Evolutionary conservation across 2,329 filamentous ascomycete genomes (phyloP).

Genomic region (Madurella mycetomatis): DNA sequence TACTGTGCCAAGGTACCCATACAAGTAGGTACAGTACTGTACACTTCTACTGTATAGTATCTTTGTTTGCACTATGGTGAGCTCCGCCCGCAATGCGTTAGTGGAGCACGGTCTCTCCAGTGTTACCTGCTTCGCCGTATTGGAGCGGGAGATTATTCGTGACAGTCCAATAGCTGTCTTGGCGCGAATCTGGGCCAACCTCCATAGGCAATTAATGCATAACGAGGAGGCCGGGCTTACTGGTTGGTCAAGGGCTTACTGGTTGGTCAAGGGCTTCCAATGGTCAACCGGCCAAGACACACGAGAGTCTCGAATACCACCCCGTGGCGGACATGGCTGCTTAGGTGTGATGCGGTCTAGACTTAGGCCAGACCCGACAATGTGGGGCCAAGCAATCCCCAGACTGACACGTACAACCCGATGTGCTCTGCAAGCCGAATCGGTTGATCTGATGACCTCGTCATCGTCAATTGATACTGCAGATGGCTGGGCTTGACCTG

Average conservation of each 20-base stretch:
- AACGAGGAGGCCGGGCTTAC: not conserved
- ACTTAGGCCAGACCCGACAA: constrained; percentile 8
- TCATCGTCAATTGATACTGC: constrained; percentile 6
- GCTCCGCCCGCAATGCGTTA: too few relatives aligned
- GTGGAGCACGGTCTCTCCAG: too few relatives aligned
- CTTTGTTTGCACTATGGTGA: too few relatives aligned
- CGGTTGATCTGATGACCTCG: not conserved
- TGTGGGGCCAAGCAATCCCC: constrained; percentile 9
- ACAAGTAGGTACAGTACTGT: too few relatives aligned
- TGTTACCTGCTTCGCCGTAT: too few relatives aligned
- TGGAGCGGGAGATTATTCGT: not conserved
- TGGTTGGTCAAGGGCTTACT: not conserved
- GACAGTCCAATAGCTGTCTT: constrained; percentile 1
- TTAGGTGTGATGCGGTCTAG: not conserved
- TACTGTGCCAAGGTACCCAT: too few relatives aligned
- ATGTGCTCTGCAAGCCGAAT: not conserved
- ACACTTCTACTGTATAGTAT: too few relatives aligned
- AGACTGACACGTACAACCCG: constrained; percentile 4
- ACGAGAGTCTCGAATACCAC: constrained; percentile 1
- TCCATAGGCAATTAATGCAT: constrained; percentile 4
- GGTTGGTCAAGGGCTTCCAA: constrained; percentile 1
- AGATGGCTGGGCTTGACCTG: not conserved
- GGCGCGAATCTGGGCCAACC: not conserved
- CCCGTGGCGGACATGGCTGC: not conserved
- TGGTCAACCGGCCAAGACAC: not conserved